Evolutionary conservation across 805 yeast species (phyloP), one percentile per base, ranked within the genome.

Genomic region (Saturnispora zaruensis): DNA sequence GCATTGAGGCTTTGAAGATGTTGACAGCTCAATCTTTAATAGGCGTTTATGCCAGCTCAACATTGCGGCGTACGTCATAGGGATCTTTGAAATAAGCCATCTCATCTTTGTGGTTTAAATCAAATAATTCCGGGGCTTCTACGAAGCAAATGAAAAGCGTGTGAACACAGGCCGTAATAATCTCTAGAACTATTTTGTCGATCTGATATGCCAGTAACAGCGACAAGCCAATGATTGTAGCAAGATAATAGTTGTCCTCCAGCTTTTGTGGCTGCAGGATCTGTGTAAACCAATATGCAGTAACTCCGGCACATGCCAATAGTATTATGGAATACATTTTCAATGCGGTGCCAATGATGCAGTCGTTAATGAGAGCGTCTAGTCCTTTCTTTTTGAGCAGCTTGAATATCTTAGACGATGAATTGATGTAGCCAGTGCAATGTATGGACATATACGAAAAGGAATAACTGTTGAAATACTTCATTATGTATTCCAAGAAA

Each of bases 111-210:
- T 87, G 83, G 37, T 82, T 74, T 67, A 74, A 72, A 59, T 78
- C 78, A 70, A 84, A 79, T 14, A 87, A 81, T 56, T 86, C 91
- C 0, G 96, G 96, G 57, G 87, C 90, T 57, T 79, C 78, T 6
- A 91, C 87, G 62, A 87, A 72, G 0, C 93, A 88, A 40, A 89
- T 82, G 64, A 87, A 87, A 61, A 89, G 81, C 0, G 96, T 84
- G 20, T 89, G 78, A 2, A 82, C 77, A 20, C 96, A 96, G 5
- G 89, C 80, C 52, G 79, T 82, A 41, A 89, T 79, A 1, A 87
- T 83, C 25, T 82, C 80, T 49, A 80, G 75, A 18, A 87, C 70
- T 51, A 87, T 72, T 53, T 83, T 79, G 46, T 87, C 75, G 51
- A 88, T 75, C 66, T 88, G 93, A 23, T 84, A 69, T 0, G 93